Conservation (phyloP, 768 basidiomycete genomes). For the Leucosporidium yakuticum region DNA sequence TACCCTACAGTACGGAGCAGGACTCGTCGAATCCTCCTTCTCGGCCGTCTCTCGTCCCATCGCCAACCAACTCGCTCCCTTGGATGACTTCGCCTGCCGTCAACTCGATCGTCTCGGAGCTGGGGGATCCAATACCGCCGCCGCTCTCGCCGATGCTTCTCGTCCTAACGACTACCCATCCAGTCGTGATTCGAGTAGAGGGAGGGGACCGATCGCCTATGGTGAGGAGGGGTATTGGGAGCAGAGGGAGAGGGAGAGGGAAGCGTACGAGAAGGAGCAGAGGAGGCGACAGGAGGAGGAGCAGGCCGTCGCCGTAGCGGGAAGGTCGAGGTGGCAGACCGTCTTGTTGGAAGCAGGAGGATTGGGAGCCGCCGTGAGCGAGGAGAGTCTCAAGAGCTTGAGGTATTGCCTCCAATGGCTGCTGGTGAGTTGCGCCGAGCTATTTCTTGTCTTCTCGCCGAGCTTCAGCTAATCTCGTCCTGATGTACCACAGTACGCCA, state of each 20-base stretch:
- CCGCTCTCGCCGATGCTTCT: not conserved
- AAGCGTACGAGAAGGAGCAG: not conserved
- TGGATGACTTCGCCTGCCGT: constrained; percentile 83
- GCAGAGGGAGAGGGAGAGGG: not conserved
- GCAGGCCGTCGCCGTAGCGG: constrained; percentile 13
- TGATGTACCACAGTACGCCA: constrained; percentile 61
- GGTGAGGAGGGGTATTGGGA: not conserved
- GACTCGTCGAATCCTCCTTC: constrained; percentile 31
- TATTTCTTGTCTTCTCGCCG: constrained; percentile 17
- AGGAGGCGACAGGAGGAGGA: not conserved
- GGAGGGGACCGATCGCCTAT: not conserved
- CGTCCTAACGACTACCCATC: not conserved
- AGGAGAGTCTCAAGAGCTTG: constrained; percentile 79
- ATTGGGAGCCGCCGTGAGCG: constrained; percentile 77
- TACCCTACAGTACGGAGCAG: constrained; percentile 25
- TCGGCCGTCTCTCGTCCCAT: constrained; percentile 30
- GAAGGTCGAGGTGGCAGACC: constrained; percentile 73
- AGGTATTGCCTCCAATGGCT: constrained; percentile 85
- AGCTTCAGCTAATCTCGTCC: no score
- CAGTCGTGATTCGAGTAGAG: no score
- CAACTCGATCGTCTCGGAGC: constrained; percentile 67
- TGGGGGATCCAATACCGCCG: not conserved
- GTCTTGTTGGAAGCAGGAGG: constrained; percentile 73
- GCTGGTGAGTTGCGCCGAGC: constrained; percentile 39
- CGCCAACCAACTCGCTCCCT: constrained; percentile 43